phyloP scores from a whole-genome alignment of 2,329 filamentous ascomycete species.

The Trichophyton rubrum region DNA sequence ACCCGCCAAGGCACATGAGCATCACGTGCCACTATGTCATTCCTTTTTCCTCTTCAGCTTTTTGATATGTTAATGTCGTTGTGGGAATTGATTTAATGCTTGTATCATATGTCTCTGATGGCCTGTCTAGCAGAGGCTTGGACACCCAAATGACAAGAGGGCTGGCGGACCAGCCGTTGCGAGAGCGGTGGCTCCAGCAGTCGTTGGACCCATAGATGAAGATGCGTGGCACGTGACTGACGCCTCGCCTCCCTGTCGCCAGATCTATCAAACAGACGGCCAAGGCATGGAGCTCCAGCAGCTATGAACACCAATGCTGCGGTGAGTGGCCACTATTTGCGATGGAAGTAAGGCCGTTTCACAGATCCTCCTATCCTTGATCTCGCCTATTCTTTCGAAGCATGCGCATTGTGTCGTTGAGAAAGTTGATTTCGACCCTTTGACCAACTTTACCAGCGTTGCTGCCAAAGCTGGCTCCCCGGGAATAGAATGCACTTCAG shows the following conservation, averaged over 20 bases:
- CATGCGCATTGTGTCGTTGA: not conserved
- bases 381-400: not conserved
- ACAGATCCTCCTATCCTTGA: not conserved
- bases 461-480: not conserved
- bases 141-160: no score
- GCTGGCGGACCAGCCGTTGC: not conserved
- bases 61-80: not conserved
- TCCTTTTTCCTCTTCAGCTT: not conserved
- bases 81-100: not conserved
- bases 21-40: not conserved
- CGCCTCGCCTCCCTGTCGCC: not conserved
- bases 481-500: not conserved
- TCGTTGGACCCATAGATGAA: not conserved
- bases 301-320: not conserved
- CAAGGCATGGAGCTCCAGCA: not conserved
- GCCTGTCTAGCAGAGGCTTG: no score
- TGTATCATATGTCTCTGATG: not conserved
- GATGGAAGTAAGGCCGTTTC: not conserved
- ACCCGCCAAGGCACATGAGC: conserved; percentile 1
- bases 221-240: not conserved
- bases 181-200: not conserved
- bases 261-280: not conserved
- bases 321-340: not conserved
- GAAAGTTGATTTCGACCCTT: not conserved
- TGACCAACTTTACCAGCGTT: not conserved